Evolutionary conservation across 257 asterid genomes (phyloP), one percentile per base, ranked within the genome.

Genomic region (Solanum clarkiae): DNA sequence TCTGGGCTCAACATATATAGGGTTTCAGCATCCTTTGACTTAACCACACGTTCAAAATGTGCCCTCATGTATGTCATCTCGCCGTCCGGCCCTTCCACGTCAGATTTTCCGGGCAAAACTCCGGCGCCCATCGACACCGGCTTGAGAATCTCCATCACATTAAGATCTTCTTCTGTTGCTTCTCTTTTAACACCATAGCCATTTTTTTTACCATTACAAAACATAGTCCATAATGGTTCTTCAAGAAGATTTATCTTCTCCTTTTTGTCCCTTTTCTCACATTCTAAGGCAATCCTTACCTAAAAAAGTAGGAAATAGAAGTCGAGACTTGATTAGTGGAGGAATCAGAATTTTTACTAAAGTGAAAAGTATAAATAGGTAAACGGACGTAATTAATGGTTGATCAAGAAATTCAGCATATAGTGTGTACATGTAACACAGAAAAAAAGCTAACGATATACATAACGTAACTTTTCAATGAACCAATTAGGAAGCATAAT

Each of bases 61-160:
- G 99, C 98, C 54, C 98, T 77, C 84, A 96, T 90, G 44, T 96
- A 96, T 0, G 98, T 97, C 87, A 96, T 84, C 86, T 95, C 98
- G 0, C 94, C 97, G 29, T 94, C 98, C 16, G 91, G 91, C 6
- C 96, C 97, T 80, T 93, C 98, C 62, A 4, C 86, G 77, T 91
- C 95, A 1, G 97, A 88, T 85, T 84, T 88, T 8, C 95, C 97
- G 1, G 98, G 97, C 56, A 95, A 84, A 2, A 96, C 98, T 1
- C 98, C 98, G 40, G 97, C 98, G 0, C 99, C 99, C 97, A 93
- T 96, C 1, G 98, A 96, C 54, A 94, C 94, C 80, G 94, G 92
- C 85, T 90, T 92, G n/a, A 94, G 82, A 17, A 93, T 85, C 88
- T 96, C 98, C 99, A 94, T 96, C 7, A 95, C 97, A 29, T 88